Base-by-base conservation (phyloP, 1,139 yeast species). In the Suhomyces atakaporum region DNA sequence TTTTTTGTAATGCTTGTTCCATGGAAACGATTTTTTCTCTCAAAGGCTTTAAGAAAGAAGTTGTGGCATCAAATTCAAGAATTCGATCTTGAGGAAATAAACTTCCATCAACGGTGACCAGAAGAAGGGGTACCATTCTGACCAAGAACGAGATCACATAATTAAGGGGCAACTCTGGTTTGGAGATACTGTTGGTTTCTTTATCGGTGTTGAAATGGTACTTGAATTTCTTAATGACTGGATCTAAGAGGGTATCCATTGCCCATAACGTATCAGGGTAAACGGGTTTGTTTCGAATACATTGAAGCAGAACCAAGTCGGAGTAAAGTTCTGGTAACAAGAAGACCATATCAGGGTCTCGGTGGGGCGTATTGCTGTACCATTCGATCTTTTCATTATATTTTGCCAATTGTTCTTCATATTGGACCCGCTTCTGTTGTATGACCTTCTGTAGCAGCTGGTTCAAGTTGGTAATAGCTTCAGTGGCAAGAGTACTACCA, bases 161-260 rank as follows among this genome's bases (percentile, higher is more conserved):
- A 20, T 66, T 66, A 42, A 83, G 71, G n/a, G 83, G 78, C 83
- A 90, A 82, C 55, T 87, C 95, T 0, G 95, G 95, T 50, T 81
- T 82, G 38, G 85, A 84, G 24, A 81, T 58, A 40, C 81, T 73
- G 49, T 84, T 84, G 0, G 95, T 84, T 13, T 80, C 82, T 31
- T 66, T 69, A 15, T 69, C 66, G 10, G 72, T 60, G 39, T 78
- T 79, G 58, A 90, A 90, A 59, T 90, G 96, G 60, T 73, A 90
- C 29, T 75, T 69, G 54, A 89, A 86, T 39, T 92, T 73, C 10
- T 76, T 56, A 16, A 66, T 67, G 38, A 86, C 73, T 7, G 84
- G 82, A 27, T 71, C 66, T 0, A 84, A 63, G 20, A 88, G 59
- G 0, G 73, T 56, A 22, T 74, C 74, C 32, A 85, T 69, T 1